Percentiles rank a stretch among this genome's conserved stretches.
Conservation (phyloP, 2,329 filamentous ascomycete species). For the Apiospora marii region DNA sequence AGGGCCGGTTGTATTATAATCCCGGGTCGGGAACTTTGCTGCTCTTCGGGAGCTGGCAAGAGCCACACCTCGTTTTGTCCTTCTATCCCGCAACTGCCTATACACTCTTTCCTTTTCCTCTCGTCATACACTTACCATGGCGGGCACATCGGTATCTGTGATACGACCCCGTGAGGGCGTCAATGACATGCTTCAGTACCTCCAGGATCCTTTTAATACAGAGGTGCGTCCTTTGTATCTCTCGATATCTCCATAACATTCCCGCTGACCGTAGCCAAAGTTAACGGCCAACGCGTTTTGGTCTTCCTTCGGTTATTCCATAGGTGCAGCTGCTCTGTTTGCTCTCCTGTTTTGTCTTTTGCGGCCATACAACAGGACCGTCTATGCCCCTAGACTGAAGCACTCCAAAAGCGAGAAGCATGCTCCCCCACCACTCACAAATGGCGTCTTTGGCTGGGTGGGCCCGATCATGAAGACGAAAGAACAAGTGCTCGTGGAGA, state of each 20-base stretch:
- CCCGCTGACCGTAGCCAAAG: slow-evolving; percentile 35
- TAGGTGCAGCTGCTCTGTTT: slow-evolving; percentile 75
- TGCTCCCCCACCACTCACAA: slow-evolving; percentile 84
- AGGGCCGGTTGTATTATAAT: background rate
- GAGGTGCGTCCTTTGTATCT: slow-evolving; percentile 44
- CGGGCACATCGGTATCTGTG: background rate
- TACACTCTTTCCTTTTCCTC: background rate
- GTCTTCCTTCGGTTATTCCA: slow-evolving; percentile 79
- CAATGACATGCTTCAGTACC: slow-evolving; percentile 54
- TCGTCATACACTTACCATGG: slow-evolving; percentile 7
- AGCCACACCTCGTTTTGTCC: background rate
- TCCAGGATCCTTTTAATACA: slow-evolving; percentile 57
- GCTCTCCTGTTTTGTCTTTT: slow-evolving; percentile 86
- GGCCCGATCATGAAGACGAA: slow-evolving; percentile 78
- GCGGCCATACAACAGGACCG: slow-evolving; percentile 87
- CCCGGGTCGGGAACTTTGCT: background rate
- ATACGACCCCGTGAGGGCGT: slow-evolving; percentile 30
- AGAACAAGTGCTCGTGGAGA: slow-evolving; percentile 79
- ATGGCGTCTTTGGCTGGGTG: slow-evolving; percentile 88
- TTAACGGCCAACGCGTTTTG: slow-evolving; percentile 67
- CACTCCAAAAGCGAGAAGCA: slow-evolving; percentile 85
- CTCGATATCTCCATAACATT: background rate
- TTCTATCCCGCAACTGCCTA: background rate
- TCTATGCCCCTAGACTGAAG: slow-evolving; percentile 94
- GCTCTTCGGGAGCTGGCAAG: slow-evolving; percentile 11